Conservation (phyloP, 164 flowering plant genomes). For the Umbellularia californica region DNA sequence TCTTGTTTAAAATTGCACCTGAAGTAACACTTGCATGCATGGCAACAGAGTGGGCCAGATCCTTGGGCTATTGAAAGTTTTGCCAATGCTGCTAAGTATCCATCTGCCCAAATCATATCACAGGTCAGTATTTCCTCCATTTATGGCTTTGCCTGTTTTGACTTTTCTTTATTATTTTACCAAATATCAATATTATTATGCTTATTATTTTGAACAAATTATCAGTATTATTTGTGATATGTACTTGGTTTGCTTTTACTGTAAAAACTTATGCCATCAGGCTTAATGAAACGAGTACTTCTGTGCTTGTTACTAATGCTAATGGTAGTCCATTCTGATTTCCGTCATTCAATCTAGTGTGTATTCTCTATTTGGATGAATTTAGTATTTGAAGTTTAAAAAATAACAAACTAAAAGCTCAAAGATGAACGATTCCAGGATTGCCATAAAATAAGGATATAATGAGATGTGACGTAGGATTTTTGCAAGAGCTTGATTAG, state of each 20-base stretch:
- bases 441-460: too few relatives aligned
- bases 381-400: not conserved
- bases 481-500: not conserved
- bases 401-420: not conserved
- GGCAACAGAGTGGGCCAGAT: slow-evolving; percentile 78
- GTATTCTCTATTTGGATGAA: slow-evolving; percentile 1
- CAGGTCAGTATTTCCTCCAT: slow-evolving; percentile 47
- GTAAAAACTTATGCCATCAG: too few relatives aligned
- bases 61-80: slow-evolving; percentile 87
- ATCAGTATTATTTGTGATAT: too few relatives aligned
- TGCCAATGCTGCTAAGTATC: slow-evolving; percentile 80
- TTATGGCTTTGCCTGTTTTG: not conserved
- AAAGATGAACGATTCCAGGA: not conserved
- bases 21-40: slow-evolving; percentile 8
- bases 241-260: too few relatives aligned
- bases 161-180: not conserved
- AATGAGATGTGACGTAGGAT: too few relatives aligned
- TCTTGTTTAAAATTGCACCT: slow-evolving; percentile 2
- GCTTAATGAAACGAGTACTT: too few relatives aligned
- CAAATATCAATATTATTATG: too few relatives aligned
- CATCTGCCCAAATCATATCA: slow-evolving; percentile 68
- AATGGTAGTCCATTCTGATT: not conserved
- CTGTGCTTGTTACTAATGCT: too few relatives aligned
- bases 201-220: too few relatives aligned
- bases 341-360: not conserved